Evolutionary conservation across 495 filamentous ascomycete genomes (phyloP), one percentile per base, ranked within the genome.

Genomic region (Lasiosphaeria miniovina): DNA sequence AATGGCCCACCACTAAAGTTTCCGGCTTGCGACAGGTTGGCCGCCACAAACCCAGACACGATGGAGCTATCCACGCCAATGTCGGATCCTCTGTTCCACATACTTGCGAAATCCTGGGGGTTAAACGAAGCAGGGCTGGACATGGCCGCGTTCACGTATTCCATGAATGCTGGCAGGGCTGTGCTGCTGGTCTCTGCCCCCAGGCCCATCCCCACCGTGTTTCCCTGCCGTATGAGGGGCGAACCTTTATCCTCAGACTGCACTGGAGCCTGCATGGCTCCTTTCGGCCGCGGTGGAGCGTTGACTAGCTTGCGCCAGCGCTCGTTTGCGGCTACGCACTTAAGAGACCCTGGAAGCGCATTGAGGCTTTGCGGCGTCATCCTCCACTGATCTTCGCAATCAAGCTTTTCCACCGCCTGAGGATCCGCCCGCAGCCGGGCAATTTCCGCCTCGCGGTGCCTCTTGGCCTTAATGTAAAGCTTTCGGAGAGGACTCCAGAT

Each of bases 401-500:
- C 78, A 3, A 80, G 68, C 56, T 72, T 65, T 8, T 65, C 67
- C 2, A 76, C 74, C 2, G 73, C 77, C 41, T 77, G 65, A 0
- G 75, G 77, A 17, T 80, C 64, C 6, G 70, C 71, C 45, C 67
- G 67, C 14, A 81, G 62, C 17, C 77, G 70, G 15, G 59, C 59
- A 38, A 79, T 72, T 55, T 84, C 83, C 11, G 75, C 75, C 36
- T 80, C 77, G 35, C 81, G 77, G 55, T 80, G 78, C 41, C 74
- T 76, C 58, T 74, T 71, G 4, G 90, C 89, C 69, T 86, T 87
- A 52, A 84, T 78, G 77, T 89, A 86, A 14, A 95, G 74, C 55
- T 88, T 89, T 17, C 77, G 79, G 45, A 96, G 74, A 0, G 90
- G 89, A 14, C 85, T 77, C 89, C 90, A 96, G 0, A 95, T 77